Conservation (phyloP, 495 filamentous ascomycete species). For the Hypoxylon trugodes region DNA sequence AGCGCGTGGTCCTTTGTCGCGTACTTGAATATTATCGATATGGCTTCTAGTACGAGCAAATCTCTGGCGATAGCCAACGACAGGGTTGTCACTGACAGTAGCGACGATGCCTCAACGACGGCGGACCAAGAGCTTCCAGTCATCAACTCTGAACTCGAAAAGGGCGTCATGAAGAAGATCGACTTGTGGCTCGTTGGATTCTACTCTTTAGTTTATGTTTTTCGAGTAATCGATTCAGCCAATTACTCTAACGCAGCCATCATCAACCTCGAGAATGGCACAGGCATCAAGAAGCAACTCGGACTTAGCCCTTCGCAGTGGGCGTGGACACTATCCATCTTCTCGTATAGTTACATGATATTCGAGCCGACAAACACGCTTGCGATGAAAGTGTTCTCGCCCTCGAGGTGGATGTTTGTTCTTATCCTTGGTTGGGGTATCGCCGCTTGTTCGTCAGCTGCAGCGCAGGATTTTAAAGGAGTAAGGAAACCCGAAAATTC, state of each 20-base stretch:
- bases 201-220: slow-evolving; percentile 55
- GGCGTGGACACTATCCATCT: slow-evolving; percentile 55
- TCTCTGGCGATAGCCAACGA: slow-evolving; percentile 2
- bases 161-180: slow-evolving; percentile 48
- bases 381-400: slow-evolving; percentile 41
- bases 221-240: slow-evolving; percentile 51
- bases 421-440: slow-evolving; percentile 54
- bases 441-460: slow-evolving; percentile 47
- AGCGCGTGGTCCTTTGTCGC: background rate
- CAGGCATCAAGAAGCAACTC: slow-evolving; percentile 55
- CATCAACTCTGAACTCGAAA: slow-evolving; percentile 36
- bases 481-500: background rate
- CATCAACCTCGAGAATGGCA: slow-evolving; percentile 56
- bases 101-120: background rate
- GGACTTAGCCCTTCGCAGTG: slow-evolving; percentile 49
- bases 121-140: background rate
- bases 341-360: slow-evolving; percentile 51
- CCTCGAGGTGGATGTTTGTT: slow-evolving; percentile 56
- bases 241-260: slow-evolving; percentile 58
- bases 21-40: background rate
- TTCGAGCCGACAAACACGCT: slow-evolving; percentile 56
- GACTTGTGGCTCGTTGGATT: slow-evolving; percentile 55
- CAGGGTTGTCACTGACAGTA: background rate
- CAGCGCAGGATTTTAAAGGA: slow-evolving; percentile 49
- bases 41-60: slow-evolving; percentile 11